These are phyloP conservation scores for Candida palmyrensis DNA, from an alignment of 805 yeast species.

Conservation along the genomic window DNA sequence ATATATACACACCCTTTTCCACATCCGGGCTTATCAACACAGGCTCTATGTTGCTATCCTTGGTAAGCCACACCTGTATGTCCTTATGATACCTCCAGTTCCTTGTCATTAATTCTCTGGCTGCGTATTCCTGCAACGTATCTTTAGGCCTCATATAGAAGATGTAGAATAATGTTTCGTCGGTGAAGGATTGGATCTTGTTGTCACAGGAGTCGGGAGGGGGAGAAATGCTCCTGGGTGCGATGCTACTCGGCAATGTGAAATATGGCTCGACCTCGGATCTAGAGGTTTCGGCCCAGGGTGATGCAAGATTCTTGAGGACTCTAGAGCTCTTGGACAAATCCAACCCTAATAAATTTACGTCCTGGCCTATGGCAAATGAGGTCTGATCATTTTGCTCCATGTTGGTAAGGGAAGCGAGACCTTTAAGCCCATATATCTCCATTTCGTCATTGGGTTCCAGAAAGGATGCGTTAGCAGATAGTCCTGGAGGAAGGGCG, in stretches of 20 bases:
- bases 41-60: slow-evolving; percentile 87
- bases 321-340: slow-evolving; percentile 44
- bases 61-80: slow-evolving; percentile 93
- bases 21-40: slow-evolving; percentile 72
- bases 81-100: slow-evolving; percentile 98
- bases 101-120: slow-evolving; percentile 82
- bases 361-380: slow-evolving; percentile 72
- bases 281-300: slow-evolving; percentile 91
- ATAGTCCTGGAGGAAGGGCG: slow-evolving; percentile 24
- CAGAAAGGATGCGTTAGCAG: slow-evolving; percentile 5
- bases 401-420: slow-evolving; percentile 54
- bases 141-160: slow-evolving; percentile 94
- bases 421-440: slow-evolving; percentile 63
- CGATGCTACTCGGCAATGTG: slow-evolving; percentile 50
- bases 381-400: slow-evolving; percentile 59
- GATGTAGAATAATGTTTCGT: slow-evolving; percentile 88
- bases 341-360: slow-evolving; percentile 62
- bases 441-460: slow-evolving; percentile 39
- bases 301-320: slow-evolving; percentile 72
- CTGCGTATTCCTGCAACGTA: slow-evolving; percentile 87
- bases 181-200: slow-evolving; percentile 63
- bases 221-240: slow-evolving; percentile 27
- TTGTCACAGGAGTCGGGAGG: slow-evolving; percentile 40
- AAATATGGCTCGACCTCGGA: slow-evolving; percentile 87
- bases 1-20: slow-evolving; percentile 89